Conservation (phyloP, 116 monocot species). For the Cymodocea nodosa region DNA sequence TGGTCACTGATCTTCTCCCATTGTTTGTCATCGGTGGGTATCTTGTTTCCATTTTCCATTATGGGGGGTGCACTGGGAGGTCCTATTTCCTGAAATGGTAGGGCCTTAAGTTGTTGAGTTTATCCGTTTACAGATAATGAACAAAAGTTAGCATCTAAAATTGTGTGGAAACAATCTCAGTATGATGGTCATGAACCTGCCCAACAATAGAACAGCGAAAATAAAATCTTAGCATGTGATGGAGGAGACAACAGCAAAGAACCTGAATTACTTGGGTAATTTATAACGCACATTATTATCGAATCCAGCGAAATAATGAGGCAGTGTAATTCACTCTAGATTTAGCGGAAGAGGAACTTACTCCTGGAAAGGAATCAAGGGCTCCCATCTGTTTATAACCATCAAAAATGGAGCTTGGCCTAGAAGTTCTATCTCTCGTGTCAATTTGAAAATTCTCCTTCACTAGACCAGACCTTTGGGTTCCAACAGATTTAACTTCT, state of each 20-base stretch:
- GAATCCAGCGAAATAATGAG: no score
- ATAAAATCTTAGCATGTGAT: no score
- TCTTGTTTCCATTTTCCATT: slow-evolving; percentile 20
- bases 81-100: slow-evolving; percentile 27
- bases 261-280: no score
- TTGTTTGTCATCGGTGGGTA: slow-evolving; percentile 19
- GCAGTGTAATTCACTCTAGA: no score
- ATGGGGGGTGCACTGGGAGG: slow-evolving; percentile 95
- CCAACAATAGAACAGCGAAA: no score
- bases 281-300: no score
- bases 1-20: not conserved
- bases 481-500: slow-evolving; percentile 20
- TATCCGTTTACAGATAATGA: no score
- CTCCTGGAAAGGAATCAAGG: slow-evolving; percentile 11
- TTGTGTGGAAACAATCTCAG: no score
- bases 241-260: no score
- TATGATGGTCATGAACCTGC: no score
- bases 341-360: not conserved
- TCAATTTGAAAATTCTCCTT: slow-evolving; percentile 62
- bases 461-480: slow-evolving; percentile 14
- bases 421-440: not conserved
- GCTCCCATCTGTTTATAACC: slow-evolving; percentile 11
- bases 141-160: no score
- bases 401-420: slow-evolving; percentile 4
- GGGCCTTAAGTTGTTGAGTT: slow-evolving; percentile 8